Percentiles rank a stretch among this genome's conserved stretches.
Evolutionary conservation across 2,329 filamentous ascomycete genomes (phyloP).

Genomic region (Ilyonectria sp.): DNA sequence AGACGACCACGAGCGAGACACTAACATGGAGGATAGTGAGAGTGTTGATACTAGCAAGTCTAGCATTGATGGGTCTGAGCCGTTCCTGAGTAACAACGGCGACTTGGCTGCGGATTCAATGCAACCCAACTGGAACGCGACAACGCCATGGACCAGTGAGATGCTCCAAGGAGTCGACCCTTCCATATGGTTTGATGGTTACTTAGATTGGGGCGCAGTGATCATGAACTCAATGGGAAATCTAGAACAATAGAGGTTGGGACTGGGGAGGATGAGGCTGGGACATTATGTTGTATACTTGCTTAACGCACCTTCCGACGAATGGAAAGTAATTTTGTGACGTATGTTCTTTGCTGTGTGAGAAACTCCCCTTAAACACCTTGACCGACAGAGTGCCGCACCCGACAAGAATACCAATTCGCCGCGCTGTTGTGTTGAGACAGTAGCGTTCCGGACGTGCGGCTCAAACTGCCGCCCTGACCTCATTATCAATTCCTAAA

Average conservation of each 20-base stretch:
- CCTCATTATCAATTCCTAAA: no score
- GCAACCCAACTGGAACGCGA: constrained; percentile 45
- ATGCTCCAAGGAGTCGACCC: constrained; percentile 54
- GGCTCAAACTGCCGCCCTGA: no score
- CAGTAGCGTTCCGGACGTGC: no score
- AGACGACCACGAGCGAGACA: constrained; percentile 35
- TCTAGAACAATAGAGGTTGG: constrained; percentile 40
- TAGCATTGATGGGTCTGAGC: constrained; percentile 13
- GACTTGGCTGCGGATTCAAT: constrained; percentile 46
- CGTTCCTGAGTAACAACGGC: constrained; percentile 24
- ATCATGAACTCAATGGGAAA: constrained; percentile 51
- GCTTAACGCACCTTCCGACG: no score
- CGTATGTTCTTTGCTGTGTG: no score
- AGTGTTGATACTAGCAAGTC: constrained; percentile 14
- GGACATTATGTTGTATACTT: no score
- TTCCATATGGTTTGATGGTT: constrained; percentile 54
- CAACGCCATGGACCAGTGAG: constrained; percentile 51
- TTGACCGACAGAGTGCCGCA: no score
- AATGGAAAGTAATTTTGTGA: no score
- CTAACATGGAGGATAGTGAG: constrained; percentile 29
- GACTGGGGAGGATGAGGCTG: not conserved
- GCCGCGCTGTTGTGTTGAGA: no score
- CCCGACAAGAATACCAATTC: no score
- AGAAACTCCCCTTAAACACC: no score
- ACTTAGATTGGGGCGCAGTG: constrained; percentile 53